phyloP scores from a whole-genome alignment of 1,284 basidiomycete genomes.

The Fereydounia khargensis region DNA sequence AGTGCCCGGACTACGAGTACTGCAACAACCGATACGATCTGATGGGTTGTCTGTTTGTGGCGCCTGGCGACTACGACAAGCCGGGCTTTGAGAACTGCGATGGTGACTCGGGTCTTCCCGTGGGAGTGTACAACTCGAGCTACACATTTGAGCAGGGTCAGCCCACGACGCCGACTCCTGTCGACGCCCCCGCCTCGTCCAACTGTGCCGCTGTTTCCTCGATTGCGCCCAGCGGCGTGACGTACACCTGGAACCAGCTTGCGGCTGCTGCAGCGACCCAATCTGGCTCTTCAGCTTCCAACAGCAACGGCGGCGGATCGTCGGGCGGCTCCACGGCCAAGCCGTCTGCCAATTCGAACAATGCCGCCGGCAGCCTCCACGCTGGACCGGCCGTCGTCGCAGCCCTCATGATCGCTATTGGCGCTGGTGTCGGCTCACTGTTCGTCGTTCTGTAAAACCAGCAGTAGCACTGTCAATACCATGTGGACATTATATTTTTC shows the following conservation, averaged over 20 bases:
- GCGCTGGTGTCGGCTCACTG: too few species aligned
- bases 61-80: conserved; percentile 37
- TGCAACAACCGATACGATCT: conserved; percentile 47
- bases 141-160: conserved; percentile 48
- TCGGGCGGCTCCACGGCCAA: too few species aligned
- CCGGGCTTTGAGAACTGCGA: conserved; percentile 47
- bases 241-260: conserved; percentile 45
- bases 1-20: conserved; percentile 40
- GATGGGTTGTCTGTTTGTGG: conserved; percentile 40
- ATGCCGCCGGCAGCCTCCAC: too few species aligned
- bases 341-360: too few species aligned
- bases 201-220: conserved; percentile 32
- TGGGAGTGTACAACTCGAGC: conserved; percentile 39
- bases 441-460: too few species aligned
- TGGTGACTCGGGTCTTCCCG: conserved; percentile 37
- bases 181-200: conserved; percentile 39
- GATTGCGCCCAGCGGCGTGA: conserved; percentile 40
- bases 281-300: too few species aligned
- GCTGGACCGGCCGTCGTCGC: too few species aligned
- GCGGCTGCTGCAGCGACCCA: conserved; percentile 5
- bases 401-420: too few species aligned
- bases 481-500: too few species aligned
- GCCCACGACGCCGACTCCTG: conserved; percentile 30
- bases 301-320: too few species aligned
- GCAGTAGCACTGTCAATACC: too few species aligned